Base-by-base conservation (phyloP, 192 early-diverging fungal genomes). In the Coemansia sp. region DNA sequence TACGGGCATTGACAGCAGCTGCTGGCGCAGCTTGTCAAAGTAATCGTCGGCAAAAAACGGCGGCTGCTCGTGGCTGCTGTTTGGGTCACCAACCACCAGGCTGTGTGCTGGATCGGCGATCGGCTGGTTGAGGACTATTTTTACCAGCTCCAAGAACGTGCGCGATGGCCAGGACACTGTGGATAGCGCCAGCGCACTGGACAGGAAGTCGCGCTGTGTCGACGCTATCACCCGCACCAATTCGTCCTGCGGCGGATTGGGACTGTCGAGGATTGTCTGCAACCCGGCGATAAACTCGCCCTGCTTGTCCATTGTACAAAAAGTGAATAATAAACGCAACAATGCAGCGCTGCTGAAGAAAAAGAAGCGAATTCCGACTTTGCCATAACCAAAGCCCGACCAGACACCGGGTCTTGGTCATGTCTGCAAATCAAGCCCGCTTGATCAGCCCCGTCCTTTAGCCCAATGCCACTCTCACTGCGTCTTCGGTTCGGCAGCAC, bases 111-210 rank as follows among this genome's bases (percentile, higher is more conserved):
- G 61, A 31, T 64, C 61, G 0, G 52, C 48, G 4, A 68, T 48
- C 5, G 65, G 65, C 25, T 68, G 43, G 48, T 53, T 35, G 35
- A 75, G 60, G 14, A 61, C 27, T 34, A 75, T 68, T 31, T 68
- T 75, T n/a, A 75, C 72, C n/a, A 75, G 72, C 53, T 75, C 72
- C 43, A 75, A 27, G 58, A 68, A 65, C 7, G 72, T 75, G 11
- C 53, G 65, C 4, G 65, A 68, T 2, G 72, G 65, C 72, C 72
- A 75, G 4, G 31, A 44, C 38, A 75, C 11, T 3, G 72, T 75
- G 2, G 72, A 63, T 23, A 60, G n/a, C 6, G 61, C 46, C 19
- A 75, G 53, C 2, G 72, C 72, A 34, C 44, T 64, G 31, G 61
- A 45, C 8, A 75, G 53, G 36, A 75, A 75, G 10, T 66, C 72